Conservation (phyloP, 192 early-diverging fungal genomes). For the Powellomyces hirtus region DNA sequence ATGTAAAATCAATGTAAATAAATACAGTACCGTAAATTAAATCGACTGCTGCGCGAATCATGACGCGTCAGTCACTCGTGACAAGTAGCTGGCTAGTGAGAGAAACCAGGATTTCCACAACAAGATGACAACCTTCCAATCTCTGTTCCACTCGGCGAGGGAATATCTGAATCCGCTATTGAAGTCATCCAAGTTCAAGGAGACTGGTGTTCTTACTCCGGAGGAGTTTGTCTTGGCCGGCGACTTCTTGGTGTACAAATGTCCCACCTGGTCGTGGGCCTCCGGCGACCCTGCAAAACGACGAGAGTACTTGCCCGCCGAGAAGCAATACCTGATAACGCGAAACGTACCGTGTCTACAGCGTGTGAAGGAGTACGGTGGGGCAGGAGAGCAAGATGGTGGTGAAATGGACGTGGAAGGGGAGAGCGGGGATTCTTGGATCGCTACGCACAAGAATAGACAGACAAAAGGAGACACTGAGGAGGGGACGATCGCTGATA, state of each 20-base stretch:
- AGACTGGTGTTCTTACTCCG: slow-evolving; percentile 92
- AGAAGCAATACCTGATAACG: slow-evolving; percentile 95
- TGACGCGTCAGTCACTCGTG: no score
- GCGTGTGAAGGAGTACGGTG: slow-evolving; percentile 73
- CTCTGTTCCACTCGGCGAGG: slow-evolving; percentile 55
- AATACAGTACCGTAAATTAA: no score
- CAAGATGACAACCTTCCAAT: slow-evolving; percentile 25
- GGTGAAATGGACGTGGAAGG: slow-evolving; percentile 32
- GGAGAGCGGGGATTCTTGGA: slow-evolving; percentile 72
- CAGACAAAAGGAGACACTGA: not conserved
- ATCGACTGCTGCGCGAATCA: no score
- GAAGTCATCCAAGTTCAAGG: slow-evolving; percentile 92
- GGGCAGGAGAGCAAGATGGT: slow-evolving; percentile 17
- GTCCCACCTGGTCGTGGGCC: slow-evolving; percentile 96
- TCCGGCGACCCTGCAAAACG: slow-evolving; percentile 70
- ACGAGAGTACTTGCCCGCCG: slow-evolving; percentile 51
- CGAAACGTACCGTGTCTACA: slow-evolving; percentile 91
- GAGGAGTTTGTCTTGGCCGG: slow-evolving; percentile 97
- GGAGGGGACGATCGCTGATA: slow-evolving; percentile 50
- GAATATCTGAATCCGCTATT: slow-evolving; percentile 94
- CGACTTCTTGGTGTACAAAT: slow-evolving; percentile 97
- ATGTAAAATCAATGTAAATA: not conserved
- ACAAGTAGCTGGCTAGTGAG: no score
- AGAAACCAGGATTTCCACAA: no score
- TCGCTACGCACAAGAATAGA: slow-evolving; percentile 71